phyloP scores from a whole-genome alignment of 495 filamentous ascomycete species.

The Trichocladium antarcticum region DNA sequence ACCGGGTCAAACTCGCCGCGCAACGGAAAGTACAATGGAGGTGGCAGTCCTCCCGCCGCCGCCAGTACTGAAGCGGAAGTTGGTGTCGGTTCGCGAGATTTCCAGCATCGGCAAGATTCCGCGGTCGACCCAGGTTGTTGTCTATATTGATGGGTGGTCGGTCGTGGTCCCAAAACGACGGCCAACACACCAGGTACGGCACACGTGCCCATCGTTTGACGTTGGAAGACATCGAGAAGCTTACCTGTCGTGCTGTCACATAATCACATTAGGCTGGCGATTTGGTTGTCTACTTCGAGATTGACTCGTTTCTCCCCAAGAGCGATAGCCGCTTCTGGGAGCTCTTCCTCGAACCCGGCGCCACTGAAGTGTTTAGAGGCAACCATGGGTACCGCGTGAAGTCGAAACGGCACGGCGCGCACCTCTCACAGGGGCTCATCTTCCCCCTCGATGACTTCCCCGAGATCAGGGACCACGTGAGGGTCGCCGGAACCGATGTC shows the following conservation, averaged over 20 bases:
- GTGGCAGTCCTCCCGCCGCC: no score
- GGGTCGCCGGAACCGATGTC: neutral
- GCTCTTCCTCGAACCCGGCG: neutral
- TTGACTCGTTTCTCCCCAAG: conserved; percentile 17
- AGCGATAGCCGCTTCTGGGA: conserved; percentile 6
- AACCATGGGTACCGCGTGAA: conserved; percentile 8
- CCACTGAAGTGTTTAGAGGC: conserved; percentile 1
- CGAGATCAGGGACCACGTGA: neutral
- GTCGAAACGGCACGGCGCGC: neutral
- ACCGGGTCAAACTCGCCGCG: no score
- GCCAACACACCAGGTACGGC: neutral
- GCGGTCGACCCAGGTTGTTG: neutral
- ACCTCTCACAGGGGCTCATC: conserved; percentile 16
- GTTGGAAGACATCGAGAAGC: neutral
- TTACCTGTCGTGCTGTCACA: neutral
- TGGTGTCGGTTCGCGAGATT: conserved; percentile 14
- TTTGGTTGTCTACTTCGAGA: conserved; percentile 20
- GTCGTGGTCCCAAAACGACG: neutral
- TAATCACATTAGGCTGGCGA: conserved; percentile 7
- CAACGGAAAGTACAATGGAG: no score
- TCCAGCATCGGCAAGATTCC: neutral
- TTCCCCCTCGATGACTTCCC: conserved; percentile 6
- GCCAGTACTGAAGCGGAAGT: conserved; percentile 1
- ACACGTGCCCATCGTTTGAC: no score
- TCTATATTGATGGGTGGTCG: conserved; percentile 14